Percentiles rank a stretch among this genome's conserved stretches.
Conservation (phyloP, 352 stramenopile genomes). For the Phytophthora citrophthora region DNA sequence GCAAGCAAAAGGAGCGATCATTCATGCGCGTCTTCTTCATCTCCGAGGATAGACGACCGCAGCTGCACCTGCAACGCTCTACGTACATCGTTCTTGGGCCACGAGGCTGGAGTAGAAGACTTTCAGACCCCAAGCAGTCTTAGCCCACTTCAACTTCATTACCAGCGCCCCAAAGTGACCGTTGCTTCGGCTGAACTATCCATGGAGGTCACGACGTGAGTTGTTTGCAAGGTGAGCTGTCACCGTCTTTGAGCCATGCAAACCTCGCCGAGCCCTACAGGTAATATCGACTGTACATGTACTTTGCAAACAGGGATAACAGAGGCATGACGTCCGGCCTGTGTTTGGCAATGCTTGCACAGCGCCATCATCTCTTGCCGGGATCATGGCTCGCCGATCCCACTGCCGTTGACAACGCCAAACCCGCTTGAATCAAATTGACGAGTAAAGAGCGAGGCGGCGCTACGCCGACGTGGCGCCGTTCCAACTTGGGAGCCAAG, state of each 20-base stretch:
- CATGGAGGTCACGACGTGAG: not conserved
- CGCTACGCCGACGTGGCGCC: constrained; percentile 6
- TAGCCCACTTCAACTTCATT: constrained; percentile 30
- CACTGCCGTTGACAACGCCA: constrained; percentile 13
- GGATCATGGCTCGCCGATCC: not conserved
- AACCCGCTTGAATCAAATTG: constrained; percentile 28
- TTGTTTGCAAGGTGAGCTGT: constrained; percentile 6
- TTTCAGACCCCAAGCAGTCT: not conserved
- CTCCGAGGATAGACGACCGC: constrained; percentile 12
- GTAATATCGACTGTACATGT: no score
- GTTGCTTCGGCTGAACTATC: constrained; percentile 28
- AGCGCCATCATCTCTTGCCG: constrained; percentile 25
- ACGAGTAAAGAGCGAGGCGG: not conserved
- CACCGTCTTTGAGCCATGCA: constrained; percentile 4
- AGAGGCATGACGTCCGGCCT: constrained; percentile 1
- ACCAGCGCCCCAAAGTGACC: constrained; percentile 20
- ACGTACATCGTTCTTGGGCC: not conserved
- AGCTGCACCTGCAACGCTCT: constrained; percentile 21
- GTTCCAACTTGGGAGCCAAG: constrained; percentile 16
- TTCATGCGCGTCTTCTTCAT: constrained; percentile 11
- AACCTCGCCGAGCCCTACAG: constrained; percentile 11
- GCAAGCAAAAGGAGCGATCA: not conserved
- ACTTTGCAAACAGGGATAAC: constrained; percentile 8
- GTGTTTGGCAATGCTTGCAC: constrained; percentile 22
- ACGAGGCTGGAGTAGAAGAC: no score